Evolutionary conservation across 352 stramenopile genomes (phyloP).

Genomic region (Phytophthora pinifolia): DNA sequence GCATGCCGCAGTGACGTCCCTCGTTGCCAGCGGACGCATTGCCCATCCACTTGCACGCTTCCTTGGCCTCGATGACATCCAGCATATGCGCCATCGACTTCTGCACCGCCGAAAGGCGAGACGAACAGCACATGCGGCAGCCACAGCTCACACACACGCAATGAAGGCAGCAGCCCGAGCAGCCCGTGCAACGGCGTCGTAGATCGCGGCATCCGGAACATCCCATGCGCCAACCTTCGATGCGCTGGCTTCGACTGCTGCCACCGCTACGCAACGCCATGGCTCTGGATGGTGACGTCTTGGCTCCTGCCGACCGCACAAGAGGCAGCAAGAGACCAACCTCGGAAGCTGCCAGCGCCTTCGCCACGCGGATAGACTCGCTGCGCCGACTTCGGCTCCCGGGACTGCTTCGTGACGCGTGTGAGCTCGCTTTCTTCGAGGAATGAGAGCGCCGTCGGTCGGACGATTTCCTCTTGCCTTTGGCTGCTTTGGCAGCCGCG

Average conservation of each 20-base stretch:
- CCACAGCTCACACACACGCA: constrained; percentile 70
- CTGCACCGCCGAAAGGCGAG: constrained; percentile 50
- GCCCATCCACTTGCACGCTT: constrained; percentile 61
- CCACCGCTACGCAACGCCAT: constrained; percentile 24
- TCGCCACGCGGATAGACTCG: constrained; percentile 33
- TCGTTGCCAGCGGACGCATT: constrained; percentile 22
- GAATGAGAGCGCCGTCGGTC: constrained; percentile 11
- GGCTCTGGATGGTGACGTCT: constrained; percentile 17
- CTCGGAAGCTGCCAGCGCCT: constrained; percentile 27
- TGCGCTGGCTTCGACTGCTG: constrained; percentile 11
- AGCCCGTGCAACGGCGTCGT: constrained; percentile 61
- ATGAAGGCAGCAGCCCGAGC: constrained; percentile 65
- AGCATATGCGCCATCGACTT: constrained; percentile 62
- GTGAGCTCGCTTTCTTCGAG: constrained; percentile 17
- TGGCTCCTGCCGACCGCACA: constrained; percentile 15
- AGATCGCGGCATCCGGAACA: constrained; percentile 66
- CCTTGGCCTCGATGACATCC: constrained; percentile 52
- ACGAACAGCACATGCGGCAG: constrained; percentile 76
- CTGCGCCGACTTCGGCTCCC: constrained; percentile 22
- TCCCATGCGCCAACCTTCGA: constrained; percentile 39
- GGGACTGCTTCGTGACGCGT: constrained; percentile 15
- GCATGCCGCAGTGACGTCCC: constrained; percentile 35
- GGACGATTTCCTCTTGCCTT: constrained; percentile 3
- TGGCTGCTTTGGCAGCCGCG: constrained; percentile 11
- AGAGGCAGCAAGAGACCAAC: constrained; percentile 12